Evolutionary conservation across 805 yeast genomes (phyloP).

Genomic region (Cephaloascus albidus): DNA sequence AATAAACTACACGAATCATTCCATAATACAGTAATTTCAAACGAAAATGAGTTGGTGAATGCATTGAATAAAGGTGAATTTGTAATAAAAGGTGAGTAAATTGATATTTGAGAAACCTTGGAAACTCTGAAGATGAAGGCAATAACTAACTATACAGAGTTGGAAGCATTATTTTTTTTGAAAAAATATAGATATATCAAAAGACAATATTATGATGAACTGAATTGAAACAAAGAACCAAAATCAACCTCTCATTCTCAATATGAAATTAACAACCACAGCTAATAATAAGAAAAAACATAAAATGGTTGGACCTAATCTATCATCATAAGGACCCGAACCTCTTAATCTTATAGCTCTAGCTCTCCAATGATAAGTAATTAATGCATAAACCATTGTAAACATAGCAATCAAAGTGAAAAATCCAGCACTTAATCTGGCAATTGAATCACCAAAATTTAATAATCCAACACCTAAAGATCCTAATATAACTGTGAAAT

Average conservation of each 20-base stretch:
- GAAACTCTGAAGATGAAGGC: no score
- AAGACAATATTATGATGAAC: no score
- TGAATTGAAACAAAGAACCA: no score
- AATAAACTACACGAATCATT: conserved; percentile 12
- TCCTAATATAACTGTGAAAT: conserved; percentile 96
- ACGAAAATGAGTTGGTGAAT: conserved; percentile 9
- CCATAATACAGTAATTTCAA: conserved; percentile 6
- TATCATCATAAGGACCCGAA: conserved; percentile 97
- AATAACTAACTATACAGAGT: conserved; percentile 11
- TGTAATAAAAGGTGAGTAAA: conserved; percentile 16
- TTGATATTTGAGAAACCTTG: no score
- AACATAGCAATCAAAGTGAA: conserved; percentile 97
- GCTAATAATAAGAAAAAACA: conserved; percentile 91
- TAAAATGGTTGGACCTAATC: conserved; percentile 96
- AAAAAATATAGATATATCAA: conserved; percentile 20
- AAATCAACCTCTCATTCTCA: conserved; percentile 56
- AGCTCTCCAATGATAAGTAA: conserved; percentile 99
- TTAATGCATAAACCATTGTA: conserved; percentile 91
- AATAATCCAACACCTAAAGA: conserved; percentile 93
- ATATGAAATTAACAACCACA: conserved; percentile 82
- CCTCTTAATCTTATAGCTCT: conserved; percentile 97
- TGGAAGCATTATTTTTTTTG: conserved; percentile 22
- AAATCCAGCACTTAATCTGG: conserved; percentile 85
- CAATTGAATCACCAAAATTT: conserved; percentile 92
- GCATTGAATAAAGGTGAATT: conserved; percentile 21